Percentiles rank a stretch among this genome's conserved stretches.
phyloP scores from a whole-genome alignment of 805 yeast species.

The Tetrapisispora taiwanensis region DNA sequence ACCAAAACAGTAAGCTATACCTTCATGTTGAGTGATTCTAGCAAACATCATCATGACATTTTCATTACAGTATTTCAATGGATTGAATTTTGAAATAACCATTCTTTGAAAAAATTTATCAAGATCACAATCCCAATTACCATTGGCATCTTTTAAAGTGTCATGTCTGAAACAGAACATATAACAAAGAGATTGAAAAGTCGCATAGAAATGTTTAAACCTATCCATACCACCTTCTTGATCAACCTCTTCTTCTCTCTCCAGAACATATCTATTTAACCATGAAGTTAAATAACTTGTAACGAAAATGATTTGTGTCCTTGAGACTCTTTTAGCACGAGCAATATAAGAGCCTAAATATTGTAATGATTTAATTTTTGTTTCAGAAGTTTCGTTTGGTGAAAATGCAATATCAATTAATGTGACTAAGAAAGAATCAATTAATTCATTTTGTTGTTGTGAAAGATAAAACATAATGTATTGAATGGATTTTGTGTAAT shows the following conservation, averaged over 20 bases:
- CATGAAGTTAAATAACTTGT: slow-evolving; percentile 75
- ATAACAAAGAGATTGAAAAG: slow-evolving; percentile 81
- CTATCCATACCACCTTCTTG: slow-evolving; percentile 74
- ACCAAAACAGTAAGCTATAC: slow-evolving; percentile 86
- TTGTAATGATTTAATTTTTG: slow-evolving; percentile 81
- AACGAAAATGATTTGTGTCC: slow-evolving; percentile 68
- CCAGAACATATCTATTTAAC: slow-evolving; percentile 70
- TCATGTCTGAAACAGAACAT: slow-evolving; percentile 83
- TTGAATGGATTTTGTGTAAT: slow-evolving; percentile 81
- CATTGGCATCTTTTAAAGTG: slow-evolving; percentile 37
- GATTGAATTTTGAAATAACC: slow-evolving; percentile 82
- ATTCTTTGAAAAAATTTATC: slow-evolving; percentile 83
- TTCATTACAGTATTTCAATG: slow-evolving; percentile 85
- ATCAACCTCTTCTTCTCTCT: slow-evolving; percentile 74
- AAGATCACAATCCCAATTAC: slow-evolving; percentile 66
- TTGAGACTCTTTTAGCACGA: slow-evolving; percentile 63
- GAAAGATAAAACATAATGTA: slow-evolving; percentile 72
- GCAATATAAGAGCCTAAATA: slow-evolving; percentile 86
- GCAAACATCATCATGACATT: slow-evolving; percentile 92
- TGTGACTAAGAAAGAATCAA: slow-evolving; percentile 75
- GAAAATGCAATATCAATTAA: slow-evolving; percentile 77
- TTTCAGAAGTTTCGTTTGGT: slow-evolving; percentile 55
- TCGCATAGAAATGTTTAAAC: slow-evolving; percentile 80
- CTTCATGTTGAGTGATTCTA: slow-evolving; percentile 77
- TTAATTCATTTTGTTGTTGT: slow-evolving; percentile 70